Percentiles rank a stretch among this genome's conserved stretches.
Evolutionary conservation across 176 grass and related monocot species (phyloP).

Genomic region (Triticum dicoccoides): DNA sequence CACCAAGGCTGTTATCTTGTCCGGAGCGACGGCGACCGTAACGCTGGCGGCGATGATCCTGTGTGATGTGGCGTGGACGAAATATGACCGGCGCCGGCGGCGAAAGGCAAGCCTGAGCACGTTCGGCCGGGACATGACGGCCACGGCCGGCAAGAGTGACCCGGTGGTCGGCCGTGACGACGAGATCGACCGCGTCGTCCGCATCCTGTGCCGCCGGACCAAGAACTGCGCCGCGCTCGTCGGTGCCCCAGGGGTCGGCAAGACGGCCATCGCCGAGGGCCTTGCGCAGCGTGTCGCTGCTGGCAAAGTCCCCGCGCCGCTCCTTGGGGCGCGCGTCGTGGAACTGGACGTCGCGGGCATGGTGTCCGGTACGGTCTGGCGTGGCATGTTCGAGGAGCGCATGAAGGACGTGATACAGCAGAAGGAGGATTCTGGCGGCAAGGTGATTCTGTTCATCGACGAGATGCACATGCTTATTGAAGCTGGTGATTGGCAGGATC

Average conservation of each 20-base stretch:
- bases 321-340: background rate
- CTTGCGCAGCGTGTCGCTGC: constrained; percentile 1
- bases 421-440: background rate
- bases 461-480: background rate
- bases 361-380: too few relatives aligned
- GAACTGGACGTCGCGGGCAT: too few relatives aligned
- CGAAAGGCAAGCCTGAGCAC: background rate
- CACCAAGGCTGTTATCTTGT: background rate
- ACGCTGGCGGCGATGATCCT: background rate
- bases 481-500: background rate
- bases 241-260: background rate
- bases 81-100: background rate
- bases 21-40: background rate
- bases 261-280: background rate
- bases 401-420: too few relatives aligned
- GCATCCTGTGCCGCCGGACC: constrained; percentile 26
- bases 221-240: constrained; percentile 13
- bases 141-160: background rate
- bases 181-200: constrained; percentile 14
- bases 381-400: too few relatives aligned
- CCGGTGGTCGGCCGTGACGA: constrained; percentile 12
- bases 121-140: constrained; percentile 9
- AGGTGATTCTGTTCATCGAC: background rate
- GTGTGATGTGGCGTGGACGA: background rate
- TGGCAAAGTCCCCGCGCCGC: background rate